phyloP scores from a whole-genome alignment of 768 basidiomycete species.

The Boletus rubropictus region DNA sequence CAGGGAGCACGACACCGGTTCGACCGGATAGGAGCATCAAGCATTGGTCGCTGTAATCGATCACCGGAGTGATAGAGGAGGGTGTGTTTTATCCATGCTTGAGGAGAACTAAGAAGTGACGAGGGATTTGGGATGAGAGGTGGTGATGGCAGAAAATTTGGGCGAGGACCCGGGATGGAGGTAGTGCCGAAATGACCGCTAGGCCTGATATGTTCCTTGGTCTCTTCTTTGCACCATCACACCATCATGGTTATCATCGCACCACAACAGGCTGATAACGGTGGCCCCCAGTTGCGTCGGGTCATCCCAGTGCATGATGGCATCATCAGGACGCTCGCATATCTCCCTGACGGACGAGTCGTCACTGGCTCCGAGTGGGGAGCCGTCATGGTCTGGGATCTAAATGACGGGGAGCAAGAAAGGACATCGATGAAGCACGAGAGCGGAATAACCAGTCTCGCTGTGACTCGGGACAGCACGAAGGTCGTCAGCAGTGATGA shows the following conservation, averaged over 20 bases:
- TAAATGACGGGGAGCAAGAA: background rate
- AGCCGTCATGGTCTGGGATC: background rate
- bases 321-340: background rate
- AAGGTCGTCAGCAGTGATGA: background rate
- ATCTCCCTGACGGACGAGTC: conserved; percentile 1
- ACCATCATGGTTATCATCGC: background rate
- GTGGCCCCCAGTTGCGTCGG: background rate
- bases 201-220: no score
- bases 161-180: no score
- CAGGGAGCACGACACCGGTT: no score
- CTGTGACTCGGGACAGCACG: background rate
- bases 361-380: background rate
- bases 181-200: no score
- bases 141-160: no score
- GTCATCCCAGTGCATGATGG: background rate
- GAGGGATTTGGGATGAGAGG: no score
- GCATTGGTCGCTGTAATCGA: no score
- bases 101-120: no score
- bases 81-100: no score
- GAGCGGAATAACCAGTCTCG: rapidly evolving
- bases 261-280: background rate
- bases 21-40: no score
- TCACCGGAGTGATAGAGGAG: no score
- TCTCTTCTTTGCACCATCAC: background rate
- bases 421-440: background rate